Evolutionary conservation across 2,329 filamentous ascomycete genomes (phyloP).

Genomic region (Colletotrichum horii): DNA sequence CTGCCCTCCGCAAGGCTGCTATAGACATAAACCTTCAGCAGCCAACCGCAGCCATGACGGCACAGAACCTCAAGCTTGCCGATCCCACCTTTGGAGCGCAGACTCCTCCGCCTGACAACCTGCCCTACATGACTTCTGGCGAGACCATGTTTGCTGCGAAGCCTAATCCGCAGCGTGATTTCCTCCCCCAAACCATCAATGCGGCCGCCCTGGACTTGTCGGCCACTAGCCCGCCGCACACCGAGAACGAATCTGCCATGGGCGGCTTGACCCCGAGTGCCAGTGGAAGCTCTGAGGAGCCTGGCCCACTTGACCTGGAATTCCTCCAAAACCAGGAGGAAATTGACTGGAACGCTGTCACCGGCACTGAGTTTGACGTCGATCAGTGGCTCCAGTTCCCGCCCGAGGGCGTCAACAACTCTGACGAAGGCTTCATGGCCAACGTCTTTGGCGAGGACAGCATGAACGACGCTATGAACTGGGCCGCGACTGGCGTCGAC

Average conservation of each 20-base stretch:
- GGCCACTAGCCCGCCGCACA: constrained; percentile 49
- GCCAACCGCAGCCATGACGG: constrained; percentile 38
- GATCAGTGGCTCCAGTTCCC: constrained; percentile 66
- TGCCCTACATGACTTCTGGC: constrained; percentile 46
- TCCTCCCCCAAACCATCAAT: constrained; percentile 42
- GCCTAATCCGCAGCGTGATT: constrained; percentile 17
- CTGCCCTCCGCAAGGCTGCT: constrained; percentile 84
- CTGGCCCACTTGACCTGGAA: constrained; percentile 48
- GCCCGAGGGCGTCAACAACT: constrained; percentile 48
- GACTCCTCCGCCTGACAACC: constrained; percentile 60
- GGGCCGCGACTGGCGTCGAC: constrained; percentile 10
- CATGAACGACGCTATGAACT: constrained; percentile 26
- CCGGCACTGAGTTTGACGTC: constrained; percentile 60
- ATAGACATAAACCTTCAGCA: constrained; percentile 63
- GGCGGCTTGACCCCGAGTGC: constrained; percentile 49
- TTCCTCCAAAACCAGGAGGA: constrained; percentile 52
- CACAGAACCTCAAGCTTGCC: constrained; percentile 29
- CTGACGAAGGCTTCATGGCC: constrained; percentile 41
- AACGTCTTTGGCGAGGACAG: constrained; percentile 32
- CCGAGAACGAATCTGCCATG: constrained; percentile 42
- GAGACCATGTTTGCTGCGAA: constrained; percentile 38
- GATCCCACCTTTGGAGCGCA: constrained; percentile 44
- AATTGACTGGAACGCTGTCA: constrained; percentile 60
- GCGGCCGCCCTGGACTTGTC: constrained; percentile 39
- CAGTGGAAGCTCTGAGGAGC: constrained; percentile 48